Evolutionary conservation across 73 alveolate genomes (phyloP).

Genomic region (Paramecium sonneborni): DNA sequence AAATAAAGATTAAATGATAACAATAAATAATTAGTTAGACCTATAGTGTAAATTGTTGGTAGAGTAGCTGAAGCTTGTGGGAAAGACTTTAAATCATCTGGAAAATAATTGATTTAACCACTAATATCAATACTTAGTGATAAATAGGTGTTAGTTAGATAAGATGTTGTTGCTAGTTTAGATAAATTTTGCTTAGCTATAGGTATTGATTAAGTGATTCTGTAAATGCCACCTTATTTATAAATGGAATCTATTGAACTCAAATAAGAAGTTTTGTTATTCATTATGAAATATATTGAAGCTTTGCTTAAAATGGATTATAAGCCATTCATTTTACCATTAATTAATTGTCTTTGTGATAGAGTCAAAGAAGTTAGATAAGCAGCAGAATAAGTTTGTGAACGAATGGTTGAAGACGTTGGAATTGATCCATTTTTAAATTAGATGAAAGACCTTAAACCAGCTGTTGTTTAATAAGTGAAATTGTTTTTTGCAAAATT

Average conservation of each 20-base stretch:
- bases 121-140: slow-evolving; percentile 44
- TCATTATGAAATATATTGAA: slow-evolving; percentile 43
- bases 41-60: slow-evolving; percentile 43
- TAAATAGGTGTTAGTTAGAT: slow-evolving; percentile 50
- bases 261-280: slow-evolving; percentile 46
- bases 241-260: slow-evolving; percentile 25
- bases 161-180: slow-evolving; percentile 58
- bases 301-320: slow-evolving; percentile 21
- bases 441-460: slow-evolving; percentile 57
- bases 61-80: slow-evolving; percentile 69
- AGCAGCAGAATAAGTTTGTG: slow-evolving; percentile 54
- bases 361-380: slow-evolving; percentile 57
- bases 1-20: slow-evolving; percentile 46
- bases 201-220: slow-evolving; percentile 47
- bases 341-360: slow-evolving; percentile 57
- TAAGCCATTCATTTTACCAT: slow-evolving; percentile 54
- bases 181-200: slow-evolving; percentile 50
- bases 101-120: slow-evolving; percentile 38
- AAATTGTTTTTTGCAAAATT: slow-evolving; percentile 41
- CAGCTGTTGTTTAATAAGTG: slow-evolving; percentile 59
- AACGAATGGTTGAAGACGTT: slow-evolving; percentile 40
- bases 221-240: slow-evolving; percentile 44
- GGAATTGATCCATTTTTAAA: slow-evolving; percentile 54
- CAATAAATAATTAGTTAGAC: slow-evolving; percentile 54
- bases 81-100: slow-evolving; percentile 51